Percentiles rank a stretch among this genome's conserved stretches.
These are phyloP conservation scores for Cetraspora pellucida DNA, from an alignment of 192 early-diverging fungal species.

Conservation along the genomic window DNA sequence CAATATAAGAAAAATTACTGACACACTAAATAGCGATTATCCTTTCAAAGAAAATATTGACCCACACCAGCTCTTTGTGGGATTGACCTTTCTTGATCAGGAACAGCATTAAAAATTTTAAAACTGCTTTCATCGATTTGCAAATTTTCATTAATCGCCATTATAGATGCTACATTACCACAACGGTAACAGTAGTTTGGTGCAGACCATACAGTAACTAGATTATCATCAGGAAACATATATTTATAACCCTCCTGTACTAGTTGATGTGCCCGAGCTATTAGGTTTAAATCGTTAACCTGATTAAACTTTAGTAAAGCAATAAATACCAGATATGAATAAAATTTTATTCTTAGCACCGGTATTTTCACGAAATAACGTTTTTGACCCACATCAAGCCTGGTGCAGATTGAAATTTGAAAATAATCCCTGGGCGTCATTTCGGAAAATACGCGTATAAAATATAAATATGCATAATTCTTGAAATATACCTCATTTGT, in stretches of 20 bases:
- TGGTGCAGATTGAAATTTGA: too few relatives aligned
- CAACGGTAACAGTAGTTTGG: slow-evolving; percentile 99
- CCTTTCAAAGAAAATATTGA: slow-evolving; percentile 49
- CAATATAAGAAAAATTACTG: neutral
- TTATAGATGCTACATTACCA: slow-evolving; percentile 94
- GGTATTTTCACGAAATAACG: too few relatives aligned
- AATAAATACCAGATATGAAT: neutral
- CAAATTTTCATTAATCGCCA: slow-evolving; percentile 78
- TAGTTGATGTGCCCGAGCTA: slow-evolving; percentile 96
- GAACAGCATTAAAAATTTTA: slow-evolving; percentile 96
- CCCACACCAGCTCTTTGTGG: slow-evolving; percentile 45
- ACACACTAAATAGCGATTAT: neutral
- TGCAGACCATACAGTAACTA: slow-evolving; percentile 96
- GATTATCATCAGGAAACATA: slow-evolving; percentile 89
- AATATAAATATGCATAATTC: neutral
- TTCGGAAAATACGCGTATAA: neutral
- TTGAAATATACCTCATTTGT: slow-evolving; percentile 73
- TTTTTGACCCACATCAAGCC: too few relatives aligned
- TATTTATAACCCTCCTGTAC: slow-evolving; percentile 98
- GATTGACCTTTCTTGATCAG: slow-evolving; percentile 75
- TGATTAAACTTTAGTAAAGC: slow-evolving; percentile 76
- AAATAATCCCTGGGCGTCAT: too few relatives aligned
- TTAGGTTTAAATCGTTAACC: slow-evolving; percentile 85
- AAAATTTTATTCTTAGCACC: neutral
- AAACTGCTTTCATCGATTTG: slow-evolving; percentile 84